Evolutionary conservation across 345 rosid species (phyloP).

Genomic region (Arabis alpina): DNA sequence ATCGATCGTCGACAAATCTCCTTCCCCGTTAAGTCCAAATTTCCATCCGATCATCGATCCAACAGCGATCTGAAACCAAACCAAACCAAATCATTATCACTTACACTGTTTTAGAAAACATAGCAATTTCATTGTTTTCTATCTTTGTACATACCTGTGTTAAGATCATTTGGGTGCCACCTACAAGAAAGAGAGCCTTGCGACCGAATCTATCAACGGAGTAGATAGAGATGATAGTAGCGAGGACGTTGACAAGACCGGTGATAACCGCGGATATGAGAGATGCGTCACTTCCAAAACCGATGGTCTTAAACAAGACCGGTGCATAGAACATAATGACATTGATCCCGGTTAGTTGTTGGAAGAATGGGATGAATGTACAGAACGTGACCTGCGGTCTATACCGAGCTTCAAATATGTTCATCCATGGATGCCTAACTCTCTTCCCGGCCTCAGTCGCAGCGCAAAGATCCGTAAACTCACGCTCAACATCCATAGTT

Average conservation of each 20-base stretch:
- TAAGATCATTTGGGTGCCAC: constrained; percentile 48
- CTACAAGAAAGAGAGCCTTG: constrained; percentile 42
- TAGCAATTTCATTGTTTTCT: not conserved
- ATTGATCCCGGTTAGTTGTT: constrained; percentile 53
- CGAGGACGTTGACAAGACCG: constrained; percentile 38
- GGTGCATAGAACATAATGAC: constrained; percentile 55
- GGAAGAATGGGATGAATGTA: constrained; percentile 46
- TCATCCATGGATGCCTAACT: constrained; percentile 45
- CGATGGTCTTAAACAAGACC: constrained; percentile 46
- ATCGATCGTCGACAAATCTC: not conserved
- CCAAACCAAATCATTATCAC: not conserved
- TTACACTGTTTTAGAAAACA: not conserved
- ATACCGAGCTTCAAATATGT: constrained; percentile 32
- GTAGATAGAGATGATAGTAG: constrained; percentile 46
- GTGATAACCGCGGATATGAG: constrained; percentile 46
- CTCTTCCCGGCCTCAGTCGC: constrained; percentile 37
- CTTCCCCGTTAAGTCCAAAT: constrained; percentile 42
- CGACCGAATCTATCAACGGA: constrained; percentile 48
- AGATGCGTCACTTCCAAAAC: constrained; percentile 44
- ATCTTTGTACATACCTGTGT: constrained; percentile 39
- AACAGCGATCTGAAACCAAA: constrained; percentile 33
- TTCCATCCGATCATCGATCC: constrained; percentile 39
- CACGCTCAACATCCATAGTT: constrained; percentile 41
- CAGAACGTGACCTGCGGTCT: constrained; percentile 47
- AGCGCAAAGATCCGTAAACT: constrained; percentile 39